phyloP scores from a whole-genome alignment of 2,329 filamentous ascomycete genomes.

The Aspergillus glaucus region DNA sequence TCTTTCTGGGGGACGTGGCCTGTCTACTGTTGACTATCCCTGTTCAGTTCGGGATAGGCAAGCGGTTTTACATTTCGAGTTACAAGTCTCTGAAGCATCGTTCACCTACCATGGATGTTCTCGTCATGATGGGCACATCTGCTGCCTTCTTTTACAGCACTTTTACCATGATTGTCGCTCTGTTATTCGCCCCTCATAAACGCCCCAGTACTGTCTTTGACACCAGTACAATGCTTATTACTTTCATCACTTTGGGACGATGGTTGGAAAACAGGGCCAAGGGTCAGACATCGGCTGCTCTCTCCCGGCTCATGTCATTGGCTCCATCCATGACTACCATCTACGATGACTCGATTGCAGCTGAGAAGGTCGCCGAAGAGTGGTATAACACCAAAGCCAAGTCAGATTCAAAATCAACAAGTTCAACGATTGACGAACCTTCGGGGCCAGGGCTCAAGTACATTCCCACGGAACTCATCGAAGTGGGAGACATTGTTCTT shows the following conservation, averaged over 20 bases:
- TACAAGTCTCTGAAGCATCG: slow-evolving; percentile 87
- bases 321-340: slow-evolving; percentile 96
- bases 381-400: slow-evolving; percentile 49
- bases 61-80: slow-evolving; percentile 88
- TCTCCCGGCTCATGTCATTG: slow-evolving; percentile 90
- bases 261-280: slow-evolving; percentile 93
- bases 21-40: slow-evolving; percentile 82
- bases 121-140: slow-evolving; percentile 88
- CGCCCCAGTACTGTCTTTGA: slow-evolving; percentile 89
- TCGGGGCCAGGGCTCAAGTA: slow-evolving; percentile 65
- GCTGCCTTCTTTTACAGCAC: slow-evolving; percentile 95
- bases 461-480: slow-evolving; percentile 91
- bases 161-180: slow-evolving; percentile 75
- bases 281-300: slow-evolving; percentile 88
- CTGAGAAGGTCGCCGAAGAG: slow-evolving; percentile 77
- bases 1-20: slow-evolving; percentile 82
- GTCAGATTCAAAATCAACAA: slow-evolving; percentile 8
- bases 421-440: slow-evolving; percentile 8
- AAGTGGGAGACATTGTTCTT: slow-evolving; percentile 89
- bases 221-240: slow-evolving; percentile 97
- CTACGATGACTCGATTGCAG: slow-evolving; percentile 88
- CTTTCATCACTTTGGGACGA: slow-evolving; percentile 84
- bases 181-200: slow-evolving; percentile 67
- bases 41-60: slow-evolving; percentile 93
- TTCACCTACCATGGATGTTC: slow-evolving; percentile 94